Conservation (phyloP, 2,329 filamentous ascomycete species). For the Juglanconis sp. region DNA sequence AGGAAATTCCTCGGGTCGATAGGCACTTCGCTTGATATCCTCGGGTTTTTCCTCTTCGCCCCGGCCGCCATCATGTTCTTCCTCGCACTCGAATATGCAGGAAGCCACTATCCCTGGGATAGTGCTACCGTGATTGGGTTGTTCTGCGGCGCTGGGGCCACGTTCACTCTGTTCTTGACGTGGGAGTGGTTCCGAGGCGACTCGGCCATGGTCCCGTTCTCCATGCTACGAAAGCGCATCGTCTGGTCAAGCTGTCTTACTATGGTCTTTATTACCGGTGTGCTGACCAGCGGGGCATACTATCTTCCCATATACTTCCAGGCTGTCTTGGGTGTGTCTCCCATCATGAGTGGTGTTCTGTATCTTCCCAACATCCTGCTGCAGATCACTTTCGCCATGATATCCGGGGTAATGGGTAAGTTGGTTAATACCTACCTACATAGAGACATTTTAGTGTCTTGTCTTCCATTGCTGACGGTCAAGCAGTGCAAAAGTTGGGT, state of each 20-base stretch:
- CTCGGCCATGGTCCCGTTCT: constrained; percentile 26
- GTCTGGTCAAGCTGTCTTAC: constrained; percentile 11
- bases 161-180: constrained; percentile 31
- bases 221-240: constrained; percentile 20
- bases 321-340: not conserved
- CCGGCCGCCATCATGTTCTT: constrained; percentile 39
- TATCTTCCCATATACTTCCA: constrained; percentile 10
- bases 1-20: constrained; percentile 13
- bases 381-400: not conserved
- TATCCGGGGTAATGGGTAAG: not conserved
- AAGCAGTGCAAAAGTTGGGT: no score
- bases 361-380: not conserved
- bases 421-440: no score
- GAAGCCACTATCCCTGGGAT: constrained; percentile 37
- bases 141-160: constrained; percentile 34
- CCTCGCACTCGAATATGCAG: constrained; percentile 43
- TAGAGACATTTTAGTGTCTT: no score
- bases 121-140: constrained; percentile 37
- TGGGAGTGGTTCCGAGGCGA: constrained; percentile 37
- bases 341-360: not conserved
- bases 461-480: no score
- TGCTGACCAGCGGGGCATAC: not conserved
- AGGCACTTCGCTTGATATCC: constrained; percentile 42
- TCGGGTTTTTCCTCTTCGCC: constrained; percentile 42
- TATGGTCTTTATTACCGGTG: not conserved